Evolutionary conservation across 83 land plant genomes (phyloP).

Genomic region (Larix sibirica): DNA sequence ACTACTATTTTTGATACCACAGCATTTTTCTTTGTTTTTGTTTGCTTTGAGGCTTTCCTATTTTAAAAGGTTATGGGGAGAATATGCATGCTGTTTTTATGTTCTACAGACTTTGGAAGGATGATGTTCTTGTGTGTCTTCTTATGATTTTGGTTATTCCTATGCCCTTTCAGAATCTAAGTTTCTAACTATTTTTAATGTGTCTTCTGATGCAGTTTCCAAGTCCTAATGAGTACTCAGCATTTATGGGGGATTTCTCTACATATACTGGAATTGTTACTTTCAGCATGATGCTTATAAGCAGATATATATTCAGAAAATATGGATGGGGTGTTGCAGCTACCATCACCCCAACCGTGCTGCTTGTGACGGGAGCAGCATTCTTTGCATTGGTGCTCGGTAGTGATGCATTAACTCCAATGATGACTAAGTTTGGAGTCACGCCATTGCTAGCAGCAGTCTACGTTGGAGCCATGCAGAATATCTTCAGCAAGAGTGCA

Average conservation of each 20-base stretch:
- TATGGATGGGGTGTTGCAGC: conserved; percentile 66
- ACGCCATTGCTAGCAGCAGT: conserved; percentile 61
- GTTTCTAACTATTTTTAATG: neutral
- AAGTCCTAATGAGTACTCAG: conserved; percentile 56
- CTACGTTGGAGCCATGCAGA: conserved; percentile 59
- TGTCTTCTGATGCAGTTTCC: conserved; percentile 33
- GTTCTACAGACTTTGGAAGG: neutral
- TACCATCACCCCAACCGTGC: conserved; percentile 45
- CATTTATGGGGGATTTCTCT: conserved; percentile 63
- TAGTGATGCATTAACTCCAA: conserved; percentile 40
- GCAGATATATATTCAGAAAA: conserved; percentile 51
- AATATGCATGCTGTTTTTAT: neutral
- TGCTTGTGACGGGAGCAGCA: conserved; percentile 54
- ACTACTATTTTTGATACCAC: neutral
- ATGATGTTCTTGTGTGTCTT: neutral
- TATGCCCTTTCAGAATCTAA: conserved; percentile 1
- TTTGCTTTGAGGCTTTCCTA: neutral
- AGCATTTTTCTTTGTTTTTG: neutral
- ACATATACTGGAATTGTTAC: conserved; percentile 59
- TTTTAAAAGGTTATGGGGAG: neutral
- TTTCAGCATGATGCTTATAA: conserved; percentile 53
- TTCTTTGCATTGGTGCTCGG: conserved; percentile 51
- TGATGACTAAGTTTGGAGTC: conserved; percentile 37
- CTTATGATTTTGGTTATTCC: neutral
- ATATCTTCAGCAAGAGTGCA: conserved; percentile 62